These are phyloP conservation scores for Blepharisma japonicum DNA, from an alignment of 73 alveolate genomes.

Conservation along the genomic window DNA sequence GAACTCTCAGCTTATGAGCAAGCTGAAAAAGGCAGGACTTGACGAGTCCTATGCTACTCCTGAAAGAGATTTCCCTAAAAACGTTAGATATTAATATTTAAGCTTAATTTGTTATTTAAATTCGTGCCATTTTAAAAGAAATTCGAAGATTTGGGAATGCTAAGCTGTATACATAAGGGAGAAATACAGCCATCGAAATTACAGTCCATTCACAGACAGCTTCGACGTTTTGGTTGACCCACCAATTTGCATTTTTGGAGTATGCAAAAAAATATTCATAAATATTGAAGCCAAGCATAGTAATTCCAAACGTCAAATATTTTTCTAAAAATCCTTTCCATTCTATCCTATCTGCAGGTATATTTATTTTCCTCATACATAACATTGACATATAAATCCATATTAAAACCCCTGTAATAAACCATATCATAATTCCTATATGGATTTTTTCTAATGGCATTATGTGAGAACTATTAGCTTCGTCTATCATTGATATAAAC, in stretches of 20 bases:
- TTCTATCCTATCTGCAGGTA: too few species aligned
- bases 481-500: background rate
- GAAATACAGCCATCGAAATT: background rate
- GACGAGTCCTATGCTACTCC: slow-evolving; percentile 30
- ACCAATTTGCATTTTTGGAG: background rate
- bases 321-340: too few species aligned
- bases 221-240: background rate
- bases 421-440: slow-evolving; percentile 12
- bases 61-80: slow-evolving; percentile 4
- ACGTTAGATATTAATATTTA: background rate
- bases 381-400: background rate
- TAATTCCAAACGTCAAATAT: too few species aligned
- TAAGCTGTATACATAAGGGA: slow-evolving; percentile 10
- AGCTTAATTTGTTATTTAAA: background rate
- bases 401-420: background rate
- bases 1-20: slow-evolving; percentile 42
- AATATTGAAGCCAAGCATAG: too few species aligned
- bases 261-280: too few species aligned
- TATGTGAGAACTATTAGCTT: slow-evolving; percentile 1
- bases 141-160: too few species aligned
- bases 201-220: slow-evolving; percentile 27
- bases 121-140: too few species aligned
- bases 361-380: background rate
- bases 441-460: slow-evolving; percentile 1
- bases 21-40: slow-evolving; percentile 39